Conservation (phyloP, 768 basidiomycete species). For the Suillus clintonianus region DNA sequence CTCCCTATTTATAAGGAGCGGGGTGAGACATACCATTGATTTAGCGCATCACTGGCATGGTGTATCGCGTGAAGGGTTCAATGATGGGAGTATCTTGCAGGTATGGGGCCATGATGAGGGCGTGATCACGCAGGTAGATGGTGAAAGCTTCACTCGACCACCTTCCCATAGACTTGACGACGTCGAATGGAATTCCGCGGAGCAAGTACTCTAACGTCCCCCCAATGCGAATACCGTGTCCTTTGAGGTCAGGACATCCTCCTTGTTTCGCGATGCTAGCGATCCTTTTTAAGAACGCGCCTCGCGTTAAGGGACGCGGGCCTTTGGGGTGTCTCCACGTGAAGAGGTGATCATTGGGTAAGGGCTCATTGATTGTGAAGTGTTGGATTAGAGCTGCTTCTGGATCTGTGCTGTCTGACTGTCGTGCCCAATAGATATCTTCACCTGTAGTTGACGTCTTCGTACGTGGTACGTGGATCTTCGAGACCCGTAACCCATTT, state of each 20-base stretch:
- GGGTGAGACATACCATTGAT: background rate
- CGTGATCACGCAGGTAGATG: conserved; percentile 31
- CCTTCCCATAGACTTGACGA: conserved; percentile 35
- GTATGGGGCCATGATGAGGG: conserved; percentile 26
- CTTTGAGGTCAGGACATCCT: conserved; percentile 12
- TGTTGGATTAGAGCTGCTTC: conserved; percentile 22
- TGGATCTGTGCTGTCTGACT: conserved; percentile 29
- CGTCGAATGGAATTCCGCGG: conserved; percentile 27
- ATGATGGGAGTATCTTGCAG: conserved; percentile 21
- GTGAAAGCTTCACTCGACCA: conserved; percentile 37
- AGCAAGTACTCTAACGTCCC: conserved; percentile 34
- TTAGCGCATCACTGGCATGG: conserved; percentile 12
- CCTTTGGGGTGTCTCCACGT: conserved; percentile 17
- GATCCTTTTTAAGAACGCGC: conserved; percentile 22
- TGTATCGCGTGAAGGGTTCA: background rate
- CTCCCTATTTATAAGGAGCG: background rate
- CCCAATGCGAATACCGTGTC: conserved; percentile 29
- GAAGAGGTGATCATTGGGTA: conserved; percentile 27
- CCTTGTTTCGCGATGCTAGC: conserved; percentile 3
- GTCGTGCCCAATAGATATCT: conserved; percentile 35
- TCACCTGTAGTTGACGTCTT: conserved; percentile 30
- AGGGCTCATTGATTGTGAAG: conserved; percentile 31
- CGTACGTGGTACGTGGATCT: conserved; percentile 32
- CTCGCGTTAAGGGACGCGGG: conserved; percentile 25
- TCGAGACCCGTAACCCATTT: conserved; percentile 12